Conservation (phyloP, 1,284 basidiomycete species). For the Fomitiporia mediterranea region DNA sequence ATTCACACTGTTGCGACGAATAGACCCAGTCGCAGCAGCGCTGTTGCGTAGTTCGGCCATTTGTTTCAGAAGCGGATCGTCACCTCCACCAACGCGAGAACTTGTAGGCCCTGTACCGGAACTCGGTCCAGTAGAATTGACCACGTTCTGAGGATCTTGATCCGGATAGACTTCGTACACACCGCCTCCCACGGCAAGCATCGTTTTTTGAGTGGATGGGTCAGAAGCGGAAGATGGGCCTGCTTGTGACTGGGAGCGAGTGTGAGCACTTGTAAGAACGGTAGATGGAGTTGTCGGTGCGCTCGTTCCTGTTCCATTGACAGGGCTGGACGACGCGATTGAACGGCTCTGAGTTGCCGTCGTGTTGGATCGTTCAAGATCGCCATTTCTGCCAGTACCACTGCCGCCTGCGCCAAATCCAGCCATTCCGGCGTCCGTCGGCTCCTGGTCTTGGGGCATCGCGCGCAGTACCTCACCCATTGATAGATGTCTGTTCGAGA, state of each 20-base stretch:
- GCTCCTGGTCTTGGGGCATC: constrained; percentile 38
- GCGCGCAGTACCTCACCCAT: constrained; percentile 29
- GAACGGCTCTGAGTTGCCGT: constrained; percentile 30
- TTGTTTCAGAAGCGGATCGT: constrained; percentile 74
- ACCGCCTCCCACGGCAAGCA: constrained; percentile 62
- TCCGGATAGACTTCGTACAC: constrained; percentile 62
- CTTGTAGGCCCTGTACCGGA: constrained; percentile 18
- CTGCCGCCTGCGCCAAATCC: constrained; percentile 61
- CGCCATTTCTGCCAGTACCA: constrained; percentile 24
- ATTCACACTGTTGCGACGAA: constrained; percentile 27
- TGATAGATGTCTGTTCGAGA: constrained; percentile 45
- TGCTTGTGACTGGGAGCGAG: constrained; percentile 1
- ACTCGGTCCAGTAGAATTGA: constrained; percentile 8
- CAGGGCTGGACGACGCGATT: constrained; percentile 25
- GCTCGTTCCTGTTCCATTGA: constrained; percentile 24
- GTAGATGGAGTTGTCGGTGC: constrained; percentile 3
- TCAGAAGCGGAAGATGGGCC: constrained; percentile 1
- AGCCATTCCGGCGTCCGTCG: constrained; percentile 47
- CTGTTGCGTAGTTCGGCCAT: constrained; percentile 48
- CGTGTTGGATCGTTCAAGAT: constrained; percentile 27
- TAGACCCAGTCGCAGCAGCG: constrained; percentile 26
- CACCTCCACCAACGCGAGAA: constrained; percentile 38
- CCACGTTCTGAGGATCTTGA: constrained; percentile 45
- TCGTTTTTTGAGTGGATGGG: constrained; percentile 45
- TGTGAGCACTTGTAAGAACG: not conserved